phyloP scores from a whole-genome alignment of 345 rosid genomes.

The Odontarrhena argentea region DNA sequence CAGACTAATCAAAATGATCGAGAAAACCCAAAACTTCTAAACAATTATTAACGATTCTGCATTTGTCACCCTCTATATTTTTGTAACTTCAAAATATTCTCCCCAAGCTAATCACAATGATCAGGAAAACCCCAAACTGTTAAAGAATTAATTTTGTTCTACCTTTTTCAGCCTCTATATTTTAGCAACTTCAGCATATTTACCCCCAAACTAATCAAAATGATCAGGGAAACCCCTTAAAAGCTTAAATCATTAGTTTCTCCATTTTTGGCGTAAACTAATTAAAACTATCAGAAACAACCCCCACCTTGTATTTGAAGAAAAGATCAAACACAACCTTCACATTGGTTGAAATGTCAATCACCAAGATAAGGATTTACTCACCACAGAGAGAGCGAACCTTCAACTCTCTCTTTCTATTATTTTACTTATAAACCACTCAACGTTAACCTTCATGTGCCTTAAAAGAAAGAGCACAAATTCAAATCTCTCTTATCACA shows the following conservation, averaged over 20 bases:
- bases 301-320: constrained; percentile 26
- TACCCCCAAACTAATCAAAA: not conserved
- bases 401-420: constrained; percentile 30
- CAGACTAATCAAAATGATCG: too few species aligned
- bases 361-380: constrained; percentile 25
- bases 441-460: constrained; percentile 30
- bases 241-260: not conserved
- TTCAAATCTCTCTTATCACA: constrained; percentile 1
- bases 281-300: constrained; percentile 4
- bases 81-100: too few species aligned
- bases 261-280: constrained; percentile 1
- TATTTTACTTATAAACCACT: constrained; percentile 36
- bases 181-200: not conserved
- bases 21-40: too few species aligned
- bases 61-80: too few species aligned
- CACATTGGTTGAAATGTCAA: constrained; percentile 39
- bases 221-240: not conserved
- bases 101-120: too few species aligned
- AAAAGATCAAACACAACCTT: constrained; percentile 34
- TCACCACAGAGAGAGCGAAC: constrained; percentile 41
- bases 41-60: too few species aligned
- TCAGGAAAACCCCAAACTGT: too few species aligned
- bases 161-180: not conserved
- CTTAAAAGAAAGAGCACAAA: constrained; percentile 32
- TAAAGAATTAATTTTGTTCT: not conserved